Percentiles rank a stretch among this genome's conserved stretches.
Conservation (phyloP, 2,329 filamentous ascomycete species). For the Diaporthe sp. region DNA sequence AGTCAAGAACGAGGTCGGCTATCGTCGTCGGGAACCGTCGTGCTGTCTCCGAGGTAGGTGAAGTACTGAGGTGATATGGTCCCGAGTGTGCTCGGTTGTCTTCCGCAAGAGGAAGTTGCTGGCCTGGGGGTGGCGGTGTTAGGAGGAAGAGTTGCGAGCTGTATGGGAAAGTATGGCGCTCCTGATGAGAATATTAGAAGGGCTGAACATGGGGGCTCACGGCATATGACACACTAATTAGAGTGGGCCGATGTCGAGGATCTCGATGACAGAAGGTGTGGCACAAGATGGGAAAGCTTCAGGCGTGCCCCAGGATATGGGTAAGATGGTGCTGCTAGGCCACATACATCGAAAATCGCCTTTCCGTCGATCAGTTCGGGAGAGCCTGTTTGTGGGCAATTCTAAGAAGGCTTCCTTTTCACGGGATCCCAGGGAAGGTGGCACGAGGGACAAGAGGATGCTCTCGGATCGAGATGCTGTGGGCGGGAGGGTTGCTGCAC, state of each 20-base stretch:
- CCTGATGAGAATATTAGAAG: conserved; percentile 27
- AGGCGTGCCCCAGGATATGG: conserved; percentile 35
- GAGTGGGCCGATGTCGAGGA: conserved; percentile 38
- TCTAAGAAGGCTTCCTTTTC: background rate
- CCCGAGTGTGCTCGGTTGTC: conserved; percentile 17
- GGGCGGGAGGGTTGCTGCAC: conserved; percentile 6
- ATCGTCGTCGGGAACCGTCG: conserved; percentile 26
- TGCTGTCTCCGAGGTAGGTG: background rate
- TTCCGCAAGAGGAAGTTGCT: background rate
- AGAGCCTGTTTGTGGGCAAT: background rate
- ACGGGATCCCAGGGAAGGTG: background rate
- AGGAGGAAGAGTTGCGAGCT: conserved; percentile 11
- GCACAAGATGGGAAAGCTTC: conserved; percentile 38
- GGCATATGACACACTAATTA: conserved; percentile 35
- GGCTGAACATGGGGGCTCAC: conserved; percentile 35
- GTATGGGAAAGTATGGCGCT: conserved; percentile 30
- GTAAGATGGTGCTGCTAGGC: conserved; percentile 25
- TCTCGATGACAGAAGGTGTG: conserved; percentile 41
- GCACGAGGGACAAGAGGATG: conserved; percentile 12
- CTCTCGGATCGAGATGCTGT: conserved; percentile 20
- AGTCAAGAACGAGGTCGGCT: background rate
- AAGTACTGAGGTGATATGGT: conserved; percentile 2
- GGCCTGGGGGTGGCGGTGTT: conserved; percentile 21
- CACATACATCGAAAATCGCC: conserved; percentile 35
- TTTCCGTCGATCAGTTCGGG: conserved; percentile 30